Base-by-base conservation (phyloP, 139 green algal species). In the Haematococcus sp. region DNA sequence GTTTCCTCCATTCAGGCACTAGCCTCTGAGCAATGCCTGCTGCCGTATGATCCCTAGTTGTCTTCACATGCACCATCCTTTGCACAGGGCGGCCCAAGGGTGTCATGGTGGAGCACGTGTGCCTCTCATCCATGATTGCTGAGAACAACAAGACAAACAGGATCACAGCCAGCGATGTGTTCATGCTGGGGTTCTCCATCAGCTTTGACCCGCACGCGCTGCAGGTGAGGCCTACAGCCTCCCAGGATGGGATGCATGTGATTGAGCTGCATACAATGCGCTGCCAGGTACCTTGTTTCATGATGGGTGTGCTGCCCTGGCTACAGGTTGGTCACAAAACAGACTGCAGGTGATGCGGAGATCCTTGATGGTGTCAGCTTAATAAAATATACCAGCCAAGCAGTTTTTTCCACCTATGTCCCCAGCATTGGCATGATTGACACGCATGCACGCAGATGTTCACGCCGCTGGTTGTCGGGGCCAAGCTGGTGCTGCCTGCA, bases 51-150 rank as follows among this genome's bases (percentile, higher is more conserved):
- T 49, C 11, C 7, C 40, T 19, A 19, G 40, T 46, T 68, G 22
- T 63, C 54, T 63, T 27, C 4, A 13, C n/a, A n/a, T n/a, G n/a
- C n/a, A n/a, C n/a, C n/a, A n/a, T n/a, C n/a, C n/a, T n/a, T n/a
- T n/a, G n/a, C 30, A 91, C 88, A 11, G 88, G 88, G 27, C 43
- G 68, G 7, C 88, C 88, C 44, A 91, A 92, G 74, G 86, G 87
- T n/a, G 76, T 89, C 33, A 68, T 73, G 63, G 67, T 88, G 15
- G 44, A 40, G 5, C 83, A 89, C 52, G 22, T 17, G 4, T 30
- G 63, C 31, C 19, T 90, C 20, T 28, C 67, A 19, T 76, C 85
- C 76, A 33, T 84, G 9, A 32, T 88, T 11, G 19, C 67, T n/a
- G 70, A 35, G 27, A 15, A 40, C 16, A 20, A 4, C 27, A 68